phyloP scores from a whole-genome alignment of 768 basidiomycete species.

The Pleurotus sapidus region DNA sequence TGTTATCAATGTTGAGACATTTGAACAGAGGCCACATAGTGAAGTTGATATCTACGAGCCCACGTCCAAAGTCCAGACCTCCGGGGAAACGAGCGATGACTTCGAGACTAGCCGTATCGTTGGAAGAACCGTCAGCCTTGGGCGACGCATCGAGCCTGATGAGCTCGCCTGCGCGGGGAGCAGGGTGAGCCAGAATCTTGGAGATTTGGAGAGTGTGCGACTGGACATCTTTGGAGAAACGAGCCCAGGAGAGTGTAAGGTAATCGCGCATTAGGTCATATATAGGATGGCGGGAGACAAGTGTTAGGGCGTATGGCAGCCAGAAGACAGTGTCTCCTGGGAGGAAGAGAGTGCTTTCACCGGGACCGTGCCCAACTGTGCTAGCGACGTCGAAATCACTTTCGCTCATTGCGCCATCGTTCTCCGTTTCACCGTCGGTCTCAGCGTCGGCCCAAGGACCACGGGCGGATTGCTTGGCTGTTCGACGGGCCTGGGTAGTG shows the following conservation, averaged over 20 bases:
- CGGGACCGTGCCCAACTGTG: slow-evolving; percentile 76
- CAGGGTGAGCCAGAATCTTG: slow-evolving; percentile 84
- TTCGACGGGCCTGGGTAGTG: slow-evolving; percentile 52
- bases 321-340: slow-evolving; percentile 92
- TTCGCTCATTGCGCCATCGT: slow-evolving; percentile 74
- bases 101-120: slow-evolving; percentile 55
- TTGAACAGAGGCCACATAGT: slow-evolving; percentile 98
- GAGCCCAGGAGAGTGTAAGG: slow-evolving; percentile 92
- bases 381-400: slow-evolving; percentile 85
- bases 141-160: slow-evolving; percentile 84
- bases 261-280: slow-evolving; percentile 96
- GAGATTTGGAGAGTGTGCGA: slow-evolving; percentile 89
- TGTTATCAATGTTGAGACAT: slow-evolving; percentile 88
- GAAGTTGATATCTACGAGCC: slow-evolving; percentile 91
- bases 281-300: slow-evolving; percentile 90
- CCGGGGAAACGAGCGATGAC: slow-evolving; percentile 90
- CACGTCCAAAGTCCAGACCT: slow-evolving; percentile 89
- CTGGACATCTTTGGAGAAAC: slow-evolving; percentile 92
- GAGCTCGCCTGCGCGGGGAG: slow-evolving; percentile 83
- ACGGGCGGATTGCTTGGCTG: slow-evolving; percentile 54
- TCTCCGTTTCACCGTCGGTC: slow-evolving; percentile 77
- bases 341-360: slow-evolving; percentile 85
- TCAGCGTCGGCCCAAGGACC: slow-evolving; percentile 69
- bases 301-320: slow-evolving; percentile 88
- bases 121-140: slow-evolving; percentile 39